Evolutionary conservation across 2,329 filamentous ascomycete species (phyloP), one percentile per base, ranked within the genome.

Genomic region (Trichoderma koningii): DNA sequence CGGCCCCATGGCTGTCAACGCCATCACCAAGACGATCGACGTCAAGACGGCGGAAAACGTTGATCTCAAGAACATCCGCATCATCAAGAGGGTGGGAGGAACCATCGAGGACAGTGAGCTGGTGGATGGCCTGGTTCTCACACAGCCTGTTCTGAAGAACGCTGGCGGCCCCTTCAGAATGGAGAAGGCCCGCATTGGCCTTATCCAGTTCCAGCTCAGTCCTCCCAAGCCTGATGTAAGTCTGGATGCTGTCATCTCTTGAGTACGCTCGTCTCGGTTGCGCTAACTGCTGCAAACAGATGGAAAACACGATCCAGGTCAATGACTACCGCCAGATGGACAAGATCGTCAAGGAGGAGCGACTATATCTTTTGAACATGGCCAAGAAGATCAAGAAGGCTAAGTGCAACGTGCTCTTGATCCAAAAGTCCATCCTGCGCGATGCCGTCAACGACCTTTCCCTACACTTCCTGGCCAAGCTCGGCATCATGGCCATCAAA

Each of bases 341-440:
- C 84, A 99, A 98, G 86, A 99, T 99, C 70, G 87, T 99, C 72
- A 99, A 99, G 82, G 95, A 99, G 81, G 95, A 99, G 83, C 92
- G 95, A 71, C 91, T 95, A 71, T 99, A 99, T 80, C 87, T 99
- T 69, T 86, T 99, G 66, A 98, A 98, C 83, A 91, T 99, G 87
- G 93, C 96, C 76, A 98, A 99, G 87, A 99, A 98, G 86, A 99
- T 99, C 80, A 97, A 98, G 83, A 99, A 98, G 85, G 93, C 95
- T 71, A 99, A 98, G 84, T 99, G 95, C 82, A 99, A 99, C 74
- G 95, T 99, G 50, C 88, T 98, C 51, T 84, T 99, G 71, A 98
- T 99, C 72, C 95, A 99, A 76, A 99, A 99, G 82, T 98, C 94
- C 15, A 99, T 99, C 72, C 87, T 99, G 66, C 89, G 95, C 72